Percentiles rank a stretch among this genome's conserved stretches.
phyloP scores from a whole-genome alignment of 495 filamentous ascomycete genomes.

The Lasiosphaeria miniovina region DNA sequence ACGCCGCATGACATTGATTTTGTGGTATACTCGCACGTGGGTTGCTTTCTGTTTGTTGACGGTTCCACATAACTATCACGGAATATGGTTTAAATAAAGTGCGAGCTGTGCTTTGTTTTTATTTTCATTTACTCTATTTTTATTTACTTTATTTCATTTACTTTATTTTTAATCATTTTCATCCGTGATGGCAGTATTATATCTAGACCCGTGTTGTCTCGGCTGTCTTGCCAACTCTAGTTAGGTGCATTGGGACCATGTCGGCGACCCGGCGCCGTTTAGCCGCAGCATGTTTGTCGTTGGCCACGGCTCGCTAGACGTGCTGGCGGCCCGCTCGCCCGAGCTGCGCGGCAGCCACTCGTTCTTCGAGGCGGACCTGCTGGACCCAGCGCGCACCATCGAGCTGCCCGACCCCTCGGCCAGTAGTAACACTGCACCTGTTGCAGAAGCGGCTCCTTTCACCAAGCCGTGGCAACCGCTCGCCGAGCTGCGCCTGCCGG shows the following conservation, averaged over 20 bases:
- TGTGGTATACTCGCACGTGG: conserved; percentile 42
- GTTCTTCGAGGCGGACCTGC: conserved; percentile 40
- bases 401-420: conserved; percentile 31
- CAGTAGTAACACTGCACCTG: too few relatives aligned
- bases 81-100: too few relatives aligned
- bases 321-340: conserved; percentile 28
- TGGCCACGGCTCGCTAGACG: conserved; percentile 32
- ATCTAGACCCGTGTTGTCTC: too few relatives aligned
- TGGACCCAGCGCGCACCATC: conserved; percentile 32
- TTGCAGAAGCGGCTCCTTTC: background rate
- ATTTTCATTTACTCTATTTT: background rate
- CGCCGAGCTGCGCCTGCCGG: conserved; percentile 18
- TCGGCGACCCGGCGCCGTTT: conserved; percentile 41
- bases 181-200: too few relatives aligned
- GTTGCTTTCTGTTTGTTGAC: conserved; percentile 1
- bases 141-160: background rate
- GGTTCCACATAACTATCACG: too few relatives aligned
- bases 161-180: background rate
- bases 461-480: conserved; percentile 25
- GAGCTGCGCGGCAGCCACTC: conserved; percentile 32
- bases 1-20: conserved; percentile 37
- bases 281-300: conserved; percentile 34
- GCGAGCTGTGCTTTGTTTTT: too few relatives aligned
- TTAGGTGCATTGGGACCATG: conserved; percentile 42
- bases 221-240: too few relatives aligned